Base-by-base conservation (phyloP, 2,329 filamentous ascomycete species). In the Sporothrix phasma region DNA sequence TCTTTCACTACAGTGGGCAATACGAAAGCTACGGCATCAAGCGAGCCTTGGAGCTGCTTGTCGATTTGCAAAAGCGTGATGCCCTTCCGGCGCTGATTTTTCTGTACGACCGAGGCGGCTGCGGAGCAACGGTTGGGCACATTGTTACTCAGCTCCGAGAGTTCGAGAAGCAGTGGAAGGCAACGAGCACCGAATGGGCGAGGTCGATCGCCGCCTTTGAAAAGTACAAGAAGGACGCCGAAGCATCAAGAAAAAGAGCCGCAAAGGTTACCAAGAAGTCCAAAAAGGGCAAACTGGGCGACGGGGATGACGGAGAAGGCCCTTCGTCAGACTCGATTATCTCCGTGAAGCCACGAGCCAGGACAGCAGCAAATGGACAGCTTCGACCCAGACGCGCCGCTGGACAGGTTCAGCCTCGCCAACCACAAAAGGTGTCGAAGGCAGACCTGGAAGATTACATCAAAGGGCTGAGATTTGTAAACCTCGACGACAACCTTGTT, bases 81-180 rank as follows among this genome's bases (percentile, higher is more conserved):
- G 87, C 86, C 0, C 77, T 93, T 0, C 89, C 89, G 0, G 88
- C 87, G 0, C 84, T 93, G 13, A 73, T 92, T 1, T 93, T 93
- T 77, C 89, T 90, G 71, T 93, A 89, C 69, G 87, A 92, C 67
- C 84, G 88, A 56, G 73, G 73, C 1, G 73, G 76, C 34, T 92
- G 89, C 69, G 88, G 91, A 72, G 72, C 73, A 10, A 81, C 88
- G 31, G 80, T 83, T 29, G 68, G 72, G 26, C 69, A 74, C 0
- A 69, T 92, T 0, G 71, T 87, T 1, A 68, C 73, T 0, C 77
- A 84, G 65, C 75, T 92, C 0, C 71, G 79, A 59, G 70, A 76
- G 1, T 80, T 82, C 0, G 87, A 90, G 69, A 67, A 75, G 0
- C 69, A 71, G 7, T 88, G 82, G 77, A 85, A 87, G 69, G 75